Base-by-base conservation (phyloP, 441 rosid genomes). In the Bruguiera hainesii region DNA sequence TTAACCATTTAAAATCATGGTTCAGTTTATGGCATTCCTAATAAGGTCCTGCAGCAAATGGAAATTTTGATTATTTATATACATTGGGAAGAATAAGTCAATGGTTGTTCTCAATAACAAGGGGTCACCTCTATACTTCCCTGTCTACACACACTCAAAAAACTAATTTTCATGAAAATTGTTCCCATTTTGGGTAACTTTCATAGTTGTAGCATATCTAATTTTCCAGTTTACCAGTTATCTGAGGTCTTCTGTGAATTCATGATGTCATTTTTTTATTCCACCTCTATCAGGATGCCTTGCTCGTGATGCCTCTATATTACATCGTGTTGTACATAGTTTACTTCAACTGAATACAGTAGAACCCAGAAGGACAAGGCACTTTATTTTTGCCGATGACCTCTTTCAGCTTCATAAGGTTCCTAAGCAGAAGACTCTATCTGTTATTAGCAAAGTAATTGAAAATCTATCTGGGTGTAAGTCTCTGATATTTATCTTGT, bases 401-500 rank as follows among this genome's bases (percentile, higher is more conserved):
- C 85, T 93, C 56, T 93, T 93, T 64, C 89, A 88, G 81, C 86
- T 93, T 71, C 87, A 87, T 69, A 84, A 84, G 80, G 83, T 93
- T 74, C 97, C 97, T 65, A 85, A 79, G 77, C 86, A 78, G 73
- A 93, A 87, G 79, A 84, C 84, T 4, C 78, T 85, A 16, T 75
- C 82, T 56, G 85, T 88, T 79, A 79, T 93, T 78, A 80, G 84
- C 78, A 91, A 89, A 81, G 93, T 85, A 55, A 73, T 85, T 57
- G 95, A 85, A 71, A 87, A 85, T 69, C 81, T 93, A 11, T 84
- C 90, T 78, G 97, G 96, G 46, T 93, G 98, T 93, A 89, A 89
- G 98, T 85, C 66, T 64, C 69, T 51, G 10, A 60, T 30, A 15
- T 66, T 11, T 57, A 7, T 66, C 48, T 46, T 65, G 33, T 65